These are phyloP conservation scores for Boletus pseudopeckii DNA, from an alignment of 768 basidiomycete genomes.

Conservation along the genomic window DNA sequence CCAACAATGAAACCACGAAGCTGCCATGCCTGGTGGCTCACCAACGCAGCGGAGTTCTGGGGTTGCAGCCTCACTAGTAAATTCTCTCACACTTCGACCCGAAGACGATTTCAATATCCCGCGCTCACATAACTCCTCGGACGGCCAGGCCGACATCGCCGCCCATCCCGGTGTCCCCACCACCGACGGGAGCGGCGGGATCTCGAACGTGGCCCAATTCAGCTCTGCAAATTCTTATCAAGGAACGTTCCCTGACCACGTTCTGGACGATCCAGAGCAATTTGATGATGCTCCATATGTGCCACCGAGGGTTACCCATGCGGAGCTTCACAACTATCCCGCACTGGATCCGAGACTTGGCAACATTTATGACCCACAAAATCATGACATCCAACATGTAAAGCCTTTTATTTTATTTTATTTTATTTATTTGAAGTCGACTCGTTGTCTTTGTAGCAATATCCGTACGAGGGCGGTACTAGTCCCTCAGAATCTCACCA, in stretches of 20 bases:
- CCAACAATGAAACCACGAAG: constrained; percentile 26
- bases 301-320: constrained; percentile 24
- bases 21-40: constrained; percentile 24
- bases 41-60: constrained; percentile 14
- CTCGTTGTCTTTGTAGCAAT: constrained; percentile 9
- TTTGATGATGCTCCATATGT: constrained; percentile 31
- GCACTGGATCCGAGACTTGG: constrained; percentile 10
- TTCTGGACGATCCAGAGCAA: constrained; percentile 15
- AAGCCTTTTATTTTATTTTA: neutral
- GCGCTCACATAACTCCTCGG: constrained; percentile 13
- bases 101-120: constrained; percentile 9
- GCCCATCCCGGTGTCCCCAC: constrained; percentile 9
- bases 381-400: constrained; percentile 19
- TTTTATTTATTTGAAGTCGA: neutral
- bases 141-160: constrained; percentile 21
- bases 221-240: constrained; percentile 11
- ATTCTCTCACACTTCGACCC: constrained; percentile 14
- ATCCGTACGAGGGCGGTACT: constrained; percentile 16
- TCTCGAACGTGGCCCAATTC: constrained; percentile 9
- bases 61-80: neutral
- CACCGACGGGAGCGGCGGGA: constrained; percentile 13
- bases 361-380: constrained; percentile 8
- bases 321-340: constrained; percentile 16
- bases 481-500: constrained; percentile 26
- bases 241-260: constrained; percentile 5